These are phyloP conservation scores for Solanum virginianum DNA, from an alignment of 257 asterid genomes.

Conservation along the genomic window DNA sequence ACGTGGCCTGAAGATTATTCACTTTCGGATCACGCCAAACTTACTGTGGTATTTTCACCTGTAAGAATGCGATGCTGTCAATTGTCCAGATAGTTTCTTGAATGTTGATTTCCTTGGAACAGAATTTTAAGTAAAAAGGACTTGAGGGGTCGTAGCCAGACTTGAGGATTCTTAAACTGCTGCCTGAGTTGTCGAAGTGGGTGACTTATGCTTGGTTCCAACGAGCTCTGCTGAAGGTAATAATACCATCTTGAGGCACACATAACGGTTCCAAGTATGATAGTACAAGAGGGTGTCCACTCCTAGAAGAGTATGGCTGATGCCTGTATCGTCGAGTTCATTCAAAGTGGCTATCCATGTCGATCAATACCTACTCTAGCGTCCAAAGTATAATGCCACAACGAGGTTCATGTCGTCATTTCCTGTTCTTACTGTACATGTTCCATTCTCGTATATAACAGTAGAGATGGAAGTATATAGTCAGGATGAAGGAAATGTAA, in stretches of 20 bases:
- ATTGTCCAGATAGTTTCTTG: slow-evolving; percentile 17
- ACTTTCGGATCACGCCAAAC: slow-evolving; percentile 95
- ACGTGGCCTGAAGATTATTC: slow-evolving; percentile 91
- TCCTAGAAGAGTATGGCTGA: neutral
- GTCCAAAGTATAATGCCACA: neutral
- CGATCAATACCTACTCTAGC: neutral
- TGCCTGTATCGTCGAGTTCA: neutral
- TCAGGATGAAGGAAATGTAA: neutral
- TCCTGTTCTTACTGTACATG: neutral
- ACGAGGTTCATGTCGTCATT: neutral
- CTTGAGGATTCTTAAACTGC: neutral
- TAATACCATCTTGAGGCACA: neutral
- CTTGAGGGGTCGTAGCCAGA: neutral
- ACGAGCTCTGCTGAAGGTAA: neutral
- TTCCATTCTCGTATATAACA: neutral
- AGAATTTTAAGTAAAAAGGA: neutral
- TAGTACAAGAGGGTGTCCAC: neutral
- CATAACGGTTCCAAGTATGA: neutral
- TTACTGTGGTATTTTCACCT: slow-evolving; percentile 89
- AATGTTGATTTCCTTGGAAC: neutral
- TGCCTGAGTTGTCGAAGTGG: neutral
- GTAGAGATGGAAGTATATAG: neutral
- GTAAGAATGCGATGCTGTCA: slow-evolving; percentile 78
- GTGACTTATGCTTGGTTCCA: neutral
- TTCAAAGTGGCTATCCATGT: neutral